Percentiles rank a stretch among this genome's conserved stretches.
Evolutionary conservation across 176 grass and related monocot genomes (phyloP).

Genomic region (Poa pratensis): DNA sequence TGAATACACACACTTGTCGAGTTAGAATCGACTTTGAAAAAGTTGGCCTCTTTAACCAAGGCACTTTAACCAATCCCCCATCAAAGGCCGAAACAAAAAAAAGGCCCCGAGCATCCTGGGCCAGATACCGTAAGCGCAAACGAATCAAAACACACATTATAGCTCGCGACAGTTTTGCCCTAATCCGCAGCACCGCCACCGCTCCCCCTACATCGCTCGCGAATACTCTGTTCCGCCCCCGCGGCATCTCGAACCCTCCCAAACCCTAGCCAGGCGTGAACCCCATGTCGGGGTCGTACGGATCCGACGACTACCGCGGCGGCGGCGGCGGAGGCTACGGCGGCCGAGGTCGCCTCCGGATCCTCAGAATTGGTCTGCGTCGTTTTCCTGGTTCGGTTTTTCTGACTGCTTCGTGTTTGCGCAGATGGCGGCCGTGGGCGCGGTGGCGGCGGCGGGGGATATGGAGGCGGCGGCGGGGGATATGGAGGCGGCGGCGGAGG

Average conservation of each 20-base stretch:
- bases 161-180: background rate
- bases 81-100: too few relatives aligned
- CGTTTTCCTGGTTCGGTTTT: slow-evolving; percentile 27
- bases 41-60: too few relatives aligned
- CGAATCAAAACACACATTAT: background rate
- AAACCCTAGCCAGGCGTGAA: slow-evolving; percentile 54
- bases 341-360: slow-evolving; percentile 44
- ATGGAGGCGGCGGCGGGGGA: slow-evolving; percentile 2
- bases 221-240: slow-evolving; percentile 6
- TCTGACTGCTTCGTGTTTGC: slow-evolving; percentile 35
- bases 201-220: background rate
- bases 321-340: slow-evolving; percentile 47
- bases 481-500: slow-evolving; percentile 32
- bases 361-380: background rate
- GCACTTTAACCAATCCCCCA: too few relatives aligned
- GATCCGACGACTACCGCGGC: slow-evolving; percentile 71
- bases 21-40: too few relatives aligned
- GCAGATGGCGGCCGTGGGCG: slow-evolving; percentile 53
- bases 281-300: slow-evolving; percentile 69
- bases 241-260: slow-evolving; percentile 44
- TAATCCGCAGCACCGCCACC: slow-evolving; percentile 34
- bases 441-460: slow-evolving; percentile 17
- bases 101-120: background rate
- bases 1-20: too few relatives aligned
- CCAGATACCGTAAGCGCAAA: background rate